Percentiles rank a stretch among this genome's conserved stretches.
phyloP scores from a whole-genome alignment of 192 early-diverging fungal species.

The Linderina pennispora region DNA sequence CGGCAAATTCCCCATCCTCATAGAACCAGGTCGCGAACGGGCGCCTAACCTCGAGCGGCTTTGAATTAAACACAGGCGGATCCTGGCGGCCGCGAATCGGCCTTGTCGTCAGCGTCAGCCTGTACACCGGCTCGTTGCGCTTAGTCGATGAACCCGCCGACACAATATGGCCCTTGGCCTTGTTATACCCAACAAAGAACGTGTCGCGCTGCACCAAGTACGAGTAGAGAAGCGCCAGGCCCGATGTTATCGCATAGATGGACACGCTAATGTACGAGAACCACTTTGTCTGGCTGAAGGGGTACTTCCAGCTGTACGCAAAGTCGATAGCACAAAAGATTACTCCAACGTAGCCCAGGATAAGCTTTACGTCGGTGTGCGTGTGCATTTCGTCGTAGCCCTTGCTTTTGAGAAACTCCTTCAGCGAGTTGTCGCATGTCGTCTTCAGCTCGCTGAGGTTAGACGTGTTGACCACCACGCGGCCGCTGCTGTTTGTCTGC shows the following conservation, averaged over 20 bases:
- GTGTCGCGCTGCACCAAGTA: constrained; percentile 60
- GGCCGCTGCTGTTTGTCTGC: constrained; percentile 1
- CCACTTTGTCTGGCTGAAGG: constrained; percentile 57
- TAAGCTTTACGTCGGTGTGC: constrained; percentile 76
- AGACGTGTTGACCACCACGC: constrained; percentile 43
- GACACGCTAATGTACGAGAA: constrained; percentile 55
- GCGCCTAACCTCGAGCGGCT: constrained; percentile 44
- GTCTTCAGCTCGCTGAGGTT: constrained; percentile 52
- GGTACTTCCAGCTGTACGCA: constrained; percentile 61
- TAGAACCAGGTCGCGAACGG: constrained; percentile 60
- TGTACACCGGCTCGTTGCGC: constrained; percentile 49
- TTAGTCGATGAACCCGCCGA: constrained; percentile 49
- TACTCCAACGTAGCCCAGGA: constrained; percentile 72
- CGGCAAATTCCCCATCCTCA: constrained; percentile 57
- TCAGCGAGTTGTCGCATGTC: constrained; percentile 60
- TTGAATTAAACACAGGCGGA: constrained; percentile 39
- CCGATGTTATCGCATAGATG: constrained; percentile 44
- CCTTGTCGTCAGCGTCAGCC: constrained; percentile 48
- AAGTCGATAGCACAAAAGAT: constrained; percentile 66
- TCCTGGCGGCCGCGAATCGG: constrained; percentile 48
- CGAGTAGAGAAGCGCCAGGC: constrained; percentile 50
- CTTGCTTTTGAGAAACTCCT: constrained; percentile 35
- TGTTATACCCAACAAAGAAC: constrained; percentile 60
- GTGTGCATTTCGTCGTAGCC: constrained; percentile 66
- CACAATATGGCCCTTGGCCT: constrained; percentile 49